Evolutionary conservation across 2,329 filamentous ascomycete genomes (phyloP), one percentile per base, ranked within the genome.

Genomic region (Ophiostoma himal-ulmi): DNA sequence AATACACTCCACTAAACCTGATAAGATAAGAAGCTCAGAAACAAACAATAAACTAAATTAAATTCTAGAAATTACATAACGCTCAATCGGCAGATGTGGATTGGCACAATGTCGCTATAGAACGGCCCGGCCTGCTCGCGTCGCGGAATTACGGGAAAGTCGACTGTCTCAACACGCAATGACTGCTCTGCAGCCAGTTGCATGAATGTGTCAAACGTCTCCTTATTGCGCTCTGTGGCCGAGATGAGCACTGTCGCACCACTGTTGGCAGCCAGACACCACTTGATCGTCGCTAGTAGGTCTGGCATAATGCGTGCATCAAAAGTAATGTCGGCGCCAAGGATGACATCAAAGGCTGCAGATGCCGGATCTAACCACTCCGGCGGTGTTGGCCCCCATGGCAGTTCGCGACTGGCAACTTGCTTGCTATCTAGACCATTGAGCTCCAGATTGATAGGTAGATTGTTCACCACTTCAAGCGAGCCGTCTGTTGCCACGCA

Each of bases 241-340:
- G 90, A 85, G 71, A 94, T 88, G 65, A 93, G 80, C 48, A 91
- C 85, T 65, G 85, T 80, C 17, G 88, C 81, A 0, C 76, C 76
- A 2, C 87, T 84, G 73, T 87, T 86, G 69, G 88, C 76, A 1
- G 81, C 80, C 67, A 91, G 85, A 14, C 52, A 71, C 37, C 54
- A 68, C 1, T 54, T 68, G 0, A 73, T 68, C 3, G 91, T 93
- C 3, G 82, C 84, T 2, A 91, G 82, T 34, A 94, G 81, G 1
- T 86, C 81, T 0, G 88, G 86, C 68, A 91, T 88, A 60, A 86
- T 83, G 48, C 81, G 81, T 72, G 82, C 82, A 76, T 94, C 91
- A 78, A 94, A 94, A 0, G 90, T 94, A 78, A 94, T 86, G 77
- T 94, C 91, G 44, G 91, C 90, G 4, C 91, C 92, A 37, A 94